Evolutionary conservation across 768 basidiomycete genomes (phyloP).

Genomic region (Candolleomyces eurysporus): DNA sequence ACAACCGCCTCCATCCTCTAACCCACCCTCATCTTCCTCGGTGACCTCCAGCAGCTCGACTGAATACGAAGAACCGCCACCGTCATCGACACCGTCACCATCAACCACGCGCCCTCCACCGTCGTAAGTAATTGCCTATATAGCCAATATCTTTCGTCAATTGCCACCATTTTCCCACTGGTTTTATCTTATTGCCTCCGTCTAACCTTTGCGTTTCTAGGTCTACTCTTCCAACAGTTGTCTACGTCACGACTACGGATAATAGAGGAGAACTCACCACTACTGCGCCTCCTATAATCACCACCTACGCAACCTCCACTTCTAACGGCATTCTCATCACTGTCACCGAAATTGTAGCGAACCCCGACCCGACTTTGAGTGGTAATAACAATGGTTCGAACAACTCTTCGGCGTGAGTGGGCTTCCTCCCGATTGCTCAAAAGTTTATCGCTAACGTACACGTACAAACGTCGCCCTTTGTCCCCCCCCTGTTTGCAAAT

Average conservation of each 20-base stretch:
- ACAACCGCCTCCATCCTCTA: too few species aligned
- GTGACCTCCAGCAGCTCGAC: too few species aligned
- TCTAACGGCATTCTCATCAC: slow-evolving; percentile 53
- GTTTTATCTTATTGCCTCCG: slow-evolving; percentile 1
- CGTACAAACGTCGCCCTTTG: not conserved
- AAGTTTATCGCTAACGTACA: slow-evolving; percentile 2
- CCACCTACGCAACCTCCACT: slow-evolving; percentile 55
- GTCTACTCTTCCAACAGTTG: slow-evolving; percentile 32
- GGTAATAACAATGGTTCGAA: slow-evolving; percentile 29
- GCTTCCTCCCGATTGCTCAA: slow-evolving; percentile 1
- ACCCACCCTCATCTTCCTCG: too few species aligned
- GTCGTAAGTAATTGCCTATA: slow-evolving; percentile 15
- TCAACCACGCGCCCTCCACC: slow-evolving; percentile 1
- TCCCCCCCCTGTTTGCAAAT: not conserved
- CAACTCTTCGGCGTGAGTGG: slow-evolving; percentile 48
- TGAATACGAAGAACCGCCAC: not conserved
- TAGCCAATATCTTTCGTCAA: slow-evolving; percentile 1
- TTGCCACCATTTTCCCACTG: slow-evolving; percentile 9
- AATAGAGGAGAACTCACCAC: slow-evolving; percentile 45
- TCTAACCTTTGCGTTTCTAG: not conserved
- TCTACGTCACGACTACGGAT: slow-evolving; percentile 63
- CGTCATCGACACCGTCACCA: not conserved
- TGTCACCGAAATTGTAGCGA: slow-evolving; percentile 62
- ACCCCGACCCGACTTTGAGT: slow-evolving; percentile 73
- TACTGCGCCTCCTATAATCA: slow-evolving; percentile 56